phyloP scores from a whole-genome alignment of 2,329 filamentous ascomycete genomes.

The Claviceps capensis region DNA sequence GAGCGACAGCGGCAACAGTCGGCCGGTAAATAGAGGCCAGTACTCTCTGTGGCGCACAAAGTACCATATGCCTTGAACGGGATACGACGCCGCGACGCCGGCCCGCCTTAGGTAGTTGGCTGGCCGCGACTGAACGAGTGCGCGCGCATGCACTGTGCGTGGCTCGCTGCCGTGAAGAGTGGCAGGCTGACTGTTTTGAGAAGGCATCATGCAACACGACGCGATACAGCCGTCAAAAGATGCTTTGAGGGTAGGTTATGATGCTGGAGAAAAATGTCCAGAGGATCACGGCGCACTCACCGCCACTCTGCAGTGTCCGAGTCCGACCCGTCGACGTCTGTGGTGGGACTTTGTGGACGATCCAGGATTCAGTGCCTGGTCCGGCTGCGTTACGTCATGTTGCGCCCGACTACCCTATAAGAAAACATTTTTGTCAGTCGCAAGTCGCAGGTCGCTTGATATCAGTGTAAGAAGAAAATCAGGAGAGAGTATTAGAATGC shows the following conservation, averaged over 20 bases:
- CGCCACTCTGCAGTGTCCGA: too few relatives aligned
- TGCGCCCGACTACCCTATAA: too few relatives aligned
- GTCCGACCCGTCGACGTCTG: too few relatives aligned
- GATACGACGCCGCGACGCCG: slow-evolving; percentile 36
- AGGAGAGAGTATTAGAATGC: too few relatives aligned
- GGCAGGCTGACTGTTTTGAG: background rate
- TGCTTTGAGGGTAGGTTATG: background rate
- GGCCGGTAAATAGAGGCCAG: slow-evolving; percentile 65
- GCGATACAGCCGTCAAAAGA: background rate
- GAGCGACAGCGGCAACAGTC: slow-evolving; percentile 67
- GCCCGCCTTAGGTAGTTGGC: slow-evolving; percentile 30
- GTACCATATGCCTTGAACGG: slow-evolving; percentile 65
- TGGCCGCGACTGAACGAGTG: slow-evolving; percentile 16
- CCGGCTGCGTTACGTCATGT: too few relatives aligned
- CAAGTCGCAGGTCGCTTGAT: too few relatives aligned
- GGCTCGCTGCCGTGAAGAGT: slow-evolving; percentile 6
- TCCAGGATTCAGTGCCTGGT: too few relatives aligned
- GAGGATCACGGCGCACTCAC: too few relatives aligned
- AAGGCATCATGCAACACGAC: slow-evolving; percentile 3
- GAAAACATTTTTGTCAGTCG: too few relatives aligned
- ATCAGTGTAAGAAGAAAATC: too few relatives aligned
- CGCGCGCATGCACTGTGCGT: slow-evolving; percentile 4
- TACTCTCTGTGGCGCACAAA: slow-evolving; percentile 66
- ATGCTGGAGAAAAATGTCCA: background rate
- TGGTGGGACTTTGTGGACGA: too few relatives aligned